phyloP scores from a whole-genome alignment of 2,329 filamentous ascomycete species.

The Didymella keratinophila region DNA sequence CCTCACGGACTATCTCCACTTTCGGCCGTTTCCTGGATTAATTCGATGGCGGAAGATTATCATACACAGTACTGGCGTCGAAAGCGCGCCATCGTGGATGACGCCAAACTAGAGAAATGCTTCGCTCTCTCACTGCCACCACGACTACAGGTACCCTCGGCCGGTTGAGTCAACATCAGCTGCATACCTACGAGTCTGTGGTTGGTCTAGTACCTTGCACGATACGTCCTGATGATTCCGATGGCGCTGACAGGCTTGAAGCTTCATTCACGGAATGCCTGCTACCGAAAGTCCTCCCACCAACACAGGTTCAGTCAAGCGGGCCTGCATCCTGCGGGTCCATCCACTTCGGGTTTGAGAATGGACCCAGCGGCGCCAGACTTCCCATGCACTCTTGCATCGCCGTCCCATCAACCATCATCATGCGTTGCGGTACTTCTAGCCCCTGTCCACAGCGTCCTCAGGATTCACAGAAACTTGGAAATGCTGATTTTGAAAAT shows the following conservation, averaged over 20 bases:
- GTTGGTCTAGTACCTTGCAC: conserved; percentile 11
- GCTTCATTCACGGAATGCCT: conserved; percentile 16
- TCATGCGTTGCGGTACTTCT: conserved; percentile 25
- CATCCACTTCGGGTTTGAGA: conserved; percentile 32
- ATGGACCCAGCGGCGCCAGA: conserved; percentile 33
- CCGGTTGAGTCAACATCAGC: not conserved
- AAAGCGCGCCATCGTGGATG: conserved; percentile 11
- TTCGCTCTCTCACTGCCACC: conserved; percentile 25
- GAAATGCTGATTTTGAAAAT: conserved; percentile 1
- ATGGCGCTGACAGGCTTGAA: conserved; percentile 36
- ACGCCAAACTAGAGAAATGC: conserved; percentile 20
- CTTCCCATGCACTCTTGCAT: conserved; percentile 36
- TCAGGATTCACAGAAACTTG: conserved; percentile 13
- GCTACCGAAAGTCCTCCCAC: conserved; percentile 13
- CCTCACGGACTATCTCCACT: conserved; percentile 35
- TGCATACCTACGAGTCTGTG: conserved; percentile 4
- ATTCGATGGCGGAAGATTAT: conserved; percentile 30
- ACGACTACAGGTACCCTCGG: conserved; percentile 8
- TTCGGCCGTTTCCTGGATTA: conserved; percentile 28
- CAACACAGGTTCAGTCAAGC: conserved; percentile 34
- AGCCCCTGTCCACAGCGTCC: conserved; percentile 20
- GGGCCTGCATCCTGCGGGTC: conserved; percentile 40
- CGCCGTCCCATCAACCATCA: conserved; percentile 34
- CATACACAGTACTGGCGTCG: conserved; percentile 19
- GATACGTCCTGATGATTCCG: conserved; percentile 21